Percentiles rank a stretch among this genome's conserved stretches.
Evolutionary conservation across 2,329 filamentous ascomycete genomes (phyloP).

Genomic region (Dactylellina leptospora): DNA sequence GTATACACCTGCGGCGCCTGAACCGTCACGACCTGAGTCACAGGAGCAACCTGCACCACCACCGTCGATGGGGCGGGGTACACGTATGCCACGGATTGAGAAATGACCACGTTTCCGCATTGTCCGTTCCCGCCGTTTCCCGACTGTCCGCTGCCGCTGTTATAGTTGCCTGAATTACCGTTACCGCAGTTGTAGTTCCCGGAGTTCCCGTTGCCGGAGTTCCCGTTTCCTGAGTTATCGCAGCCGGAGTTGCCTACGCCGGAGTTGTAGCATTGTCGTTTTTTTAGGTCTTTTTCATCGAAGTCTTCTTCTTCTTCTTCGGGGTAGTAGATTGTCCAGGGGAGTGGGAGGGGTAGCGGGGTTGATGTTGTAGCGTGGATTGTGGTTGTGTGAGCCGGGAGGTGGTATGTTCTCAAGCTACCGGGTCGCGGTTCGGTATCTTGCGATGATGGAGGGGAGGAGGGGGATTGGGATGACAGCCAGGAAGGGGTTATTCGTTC

Average conservation of each 20-base stretch:
- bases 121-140: conserved; percentile 29
- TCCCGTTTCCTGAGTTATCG: conserved; percentile 35
- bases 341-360: conserved; percentile 31
- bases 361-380: conserved; percentile 47
- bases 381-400: conserved; percentile 39
- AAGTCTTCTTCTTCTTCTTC: conserved; percentile 48
- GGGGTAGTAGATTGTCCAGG: conserved; percentile 40
- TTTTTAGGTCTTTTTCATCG: conserved; percentile 3
- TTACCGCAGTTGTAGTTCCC: conserved; percentile 52
- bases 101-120: conserved; percentile 47
- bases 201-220: conserved; percentile 39
- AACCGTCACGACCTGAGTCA: conserved; percentile 28
- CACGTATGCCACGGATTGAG: conserved; percentile 30
- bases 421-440: conserved; percentile 14
- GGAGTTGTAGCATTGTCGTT: conserved; percentile 49
- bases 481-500: conserved; percentile 8
- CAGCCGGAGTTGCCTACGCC: conserved; percentile 35
- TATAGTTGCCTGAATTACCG: conserved; percentile 48
- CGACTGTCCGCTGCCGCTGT: conserved; percentile 26
- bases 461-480: conserved; percentile 16
- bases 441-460: neutral
- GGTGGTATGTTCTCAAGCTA: conserved; percentile 26
- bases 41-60: conserved; percentile 31
- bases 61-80: conserved; percentile 47
- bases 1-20: conserved; percentile 42